Evolutionary conservation across 2,329 filamentous ascomycete species (phyloP).

Genomic region (Diplodia seriata): DNA sequence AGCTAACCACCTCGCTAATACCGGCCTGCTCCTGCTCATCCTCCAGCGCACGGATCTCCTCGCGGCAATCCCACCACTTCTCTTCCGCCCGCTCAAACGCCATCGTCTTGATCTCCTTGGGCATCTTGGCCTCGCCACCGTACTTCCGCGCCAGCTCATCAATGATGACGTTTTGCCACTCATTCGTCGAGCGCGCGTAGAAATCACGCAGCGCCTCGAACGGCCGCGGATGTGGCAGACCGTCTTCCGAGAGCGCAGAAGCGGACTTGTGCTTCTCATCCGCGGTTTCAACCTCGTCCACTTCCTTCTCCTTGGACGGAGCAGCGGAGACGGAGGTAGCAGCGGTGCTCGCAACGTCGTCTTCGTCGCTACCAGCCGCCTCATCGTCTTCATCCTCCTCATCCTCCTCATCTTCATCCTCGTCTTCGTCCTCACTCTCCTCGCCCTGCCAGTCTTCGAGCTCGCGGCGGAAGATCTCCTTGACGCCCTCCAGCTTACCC

Average conservation of each 20-base stretch:
- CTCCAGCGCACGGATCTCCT: slow-evolving; percentile 89
- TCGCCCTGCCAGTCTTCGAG: slow-evolving; percentile 80
- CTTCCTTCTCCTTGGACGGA: slow-evolving; percentile 33
- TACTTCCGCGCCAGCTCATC: slow-evolving; percentile 69
- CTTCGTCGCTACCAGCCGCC: slow-evolving; percentile 54
- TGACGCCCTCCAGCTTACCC: slow-evolving; percentile 93
- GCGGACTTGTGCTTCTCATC: slow-evolving; percentile 52
- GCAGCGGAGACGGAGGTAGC: slow-evolving; percentile 55
- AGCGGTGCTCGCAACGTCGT: slow-evolving; percentile 58
- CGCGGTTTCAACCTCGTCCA: slow-evolving; percentile 44
- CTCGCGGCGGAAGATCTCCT: slow-evolving; percentile 85
- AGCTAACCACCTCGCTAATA: slow-evolving; percentile 90
- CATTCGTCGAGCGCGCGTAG: slow-evolving; percentile 82
- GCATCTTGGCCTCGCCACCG: slow-evolving; percentile 70
- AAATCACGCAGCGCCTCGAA: slow-evolving; percentile 94
- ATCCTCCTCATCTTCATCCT: slow-evolving; percentile 58
- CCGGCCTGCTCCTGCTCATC: slow-evolving; percentile 96
- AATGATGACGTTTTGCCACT: slow-evolving; percentile 90
- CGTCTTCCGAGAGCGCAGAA: slow-evolving; percentile 69
- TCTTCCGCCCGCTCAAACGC: slow-evolving; percentile 92
- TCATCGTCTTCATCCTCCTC: slow-evolving; percentile 50
- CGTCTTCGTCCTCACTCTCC: slow-evolving; percentile 53
- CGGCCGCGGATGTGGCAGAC: slow-evolving; percentile 76
- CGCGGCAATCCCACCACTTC: slow-evolving; percentile 98
- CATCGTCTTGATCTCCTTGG: slow-evolving; percentile 92